Evolutionary conservation across 2,329 filamentous ascomycete genomes (phyloP).

Genomic region (Fonsecaea erecta): DNA sequence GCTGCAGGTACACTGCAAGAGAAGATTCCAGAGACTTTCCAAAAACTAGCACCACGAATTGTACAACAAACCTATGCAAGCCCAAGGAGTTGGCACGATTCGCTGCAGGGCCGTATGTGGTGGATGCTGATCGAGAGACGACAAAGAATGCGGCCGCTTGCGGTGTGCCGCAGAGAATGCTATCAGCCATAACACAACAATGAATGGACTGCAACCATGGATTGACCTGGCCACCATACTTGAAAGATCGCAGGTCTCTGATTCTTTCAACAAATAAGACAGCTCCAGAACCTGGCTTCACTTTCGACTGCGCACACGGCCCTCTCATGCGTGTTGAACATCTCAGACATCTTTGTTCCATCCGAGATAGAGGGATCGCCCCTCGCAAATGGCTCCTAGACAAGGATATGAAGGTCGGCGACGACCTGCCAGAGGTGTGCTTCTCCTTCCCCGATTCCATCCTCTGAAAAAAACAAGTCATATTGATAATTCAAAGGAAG

Average conservation of each 20-base stretch:
- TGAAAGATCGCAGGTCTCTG: background rate
- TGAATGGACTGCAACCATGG: background rate
- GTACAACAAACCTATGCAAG: constrained; percentile 21
- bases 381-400: background rate
- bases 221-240: background rate
- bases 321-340: background rate
- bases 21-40: background rate
- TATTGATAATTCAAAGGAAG: background rate
- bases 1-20: background rate
- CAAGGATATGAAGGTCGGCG: background rate
- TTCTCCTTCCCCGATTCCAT: background rate
- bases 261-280: background rate
- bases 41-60: background rate
- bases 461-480: background rate
- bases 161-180: background rate
- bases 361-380: background rate
- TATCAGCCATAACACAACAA: background rate
- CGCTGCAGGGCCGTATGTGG: constrained; percentile 16
- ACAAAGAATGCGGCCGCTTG: background rate
- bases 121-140: constrained; percentile 8
- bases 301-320: background rate
- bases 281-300: background rate
- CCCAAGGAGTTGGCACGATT: constrained; percentile 19
- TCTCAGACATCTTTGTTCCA: background rate
- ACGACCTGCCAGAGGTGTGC: background rate